A percentile compares a stretch with the other conserved stretches of the same genome.
Evolutionary conservation across 768 basidiomycete genomes (phyloP).

Genomic region (Floccularia luteovirens): DNA sequence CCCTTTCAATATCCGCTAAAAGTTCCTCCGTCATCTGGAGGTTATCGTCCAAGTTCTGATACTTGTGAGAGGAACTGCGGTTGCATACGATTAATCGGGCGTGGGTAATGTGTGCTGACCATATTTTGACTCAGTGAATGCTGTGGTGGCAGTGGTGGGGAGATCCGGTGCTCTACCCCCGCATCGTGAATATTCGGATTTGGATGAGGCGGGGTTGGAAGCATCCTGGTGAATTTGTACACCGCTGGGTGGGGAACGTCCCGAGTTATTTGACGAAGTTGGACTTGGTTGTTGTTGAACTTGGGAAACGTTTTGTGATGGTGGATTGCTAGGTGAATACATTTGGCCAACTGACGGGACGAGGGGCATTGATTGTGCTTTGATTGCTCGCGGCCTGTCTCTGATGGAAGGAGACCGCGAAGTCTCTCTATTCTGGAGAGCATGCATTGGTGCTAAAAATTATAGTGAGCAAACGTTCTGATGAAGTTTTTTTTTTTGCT

Average conservation of each 20-base stretch:
- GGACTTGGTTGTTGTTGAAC: slow-evolving; percentile 38
- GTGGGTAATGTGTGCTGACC: slow-evolving; percentile 46
- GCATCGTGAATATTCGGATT: slow-evolving; percentile 22
- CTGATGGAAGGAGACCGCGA: slow-evolving; percentile 41
- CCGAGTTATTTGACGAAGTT: slow-evolving; percentile 29
- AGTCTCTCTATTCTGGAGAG: slow-evolving; percentile 33
- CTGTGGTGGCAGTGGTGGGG: slow-evolving; percentile 23
- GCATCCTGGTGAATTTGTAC: slow-evolving; percentile 22
- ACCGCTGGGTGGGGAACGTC: slow-evolving; percentile 32
- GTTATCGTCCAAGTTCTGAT: slow-evolving; percentile 44
- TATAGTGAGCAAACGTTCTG: slow-evolving; percentile 21
- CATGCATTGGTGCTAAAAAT: slow-evolving; percentile 30
- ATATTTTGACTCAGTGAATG: slow-evolving; percentile 21
- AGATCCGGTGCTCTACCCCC: slow-evolving; percentile 21
- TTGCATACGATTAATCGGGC: slow-evolving; percentile 51
- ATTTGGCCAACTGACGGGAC: slow-evolving; percentile 49
- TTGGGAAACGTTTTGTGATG: slow-evolving; percentile 31
- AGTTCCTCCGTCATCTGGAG: slow-evolving; percentile 68
- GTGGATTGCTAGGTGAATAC: slow-evolving; percentile 30
- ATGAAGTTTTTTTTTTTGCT: no score
- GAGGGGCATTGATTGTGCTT: slow-evolving; percentile 55
- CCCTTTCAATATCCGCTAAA: slow-evolving; percentile 64
- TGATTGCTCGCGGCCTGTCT: slow-evolving; percentile 45
- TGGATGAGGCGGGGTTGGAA: slow-evolving; percentile 39
- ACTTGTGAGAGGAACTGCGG: slow-evolving; percentile 51